Evolutionary conservation across 176 grass and related monocot species (phyloP).

Genomic region (Eremochloa ophiuroides): DNA sequence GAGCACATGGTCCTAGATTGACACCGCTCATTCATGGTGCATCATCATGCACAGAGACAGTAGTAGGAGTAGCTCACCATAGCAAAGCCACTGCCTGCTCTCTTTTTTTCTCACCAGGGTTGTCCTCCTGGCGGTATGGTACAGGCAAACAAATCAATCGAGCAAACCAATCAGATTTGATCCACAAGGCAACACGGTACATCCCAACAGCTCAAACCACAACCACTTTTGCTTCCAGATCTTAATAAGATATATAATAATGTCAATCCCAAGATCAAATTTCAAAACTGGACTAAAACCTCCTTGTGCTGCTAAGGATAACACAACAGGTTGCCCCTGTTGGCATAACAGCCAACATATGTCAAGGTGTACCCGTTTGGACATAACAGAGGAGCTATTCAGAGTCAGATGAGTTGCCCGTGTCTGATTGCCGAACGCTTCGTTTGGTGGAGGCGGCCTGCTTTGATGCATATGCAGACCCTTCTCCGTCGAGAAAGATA

Average conservation of each 20-base stretch:
- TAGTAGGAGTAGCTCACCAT: background rate
- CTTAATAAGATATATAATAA: background rate
- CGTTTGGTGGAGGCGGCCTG: slow-evolving; percentile 26
- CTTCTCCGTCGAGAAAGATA: slow-evolving; percentile 78
- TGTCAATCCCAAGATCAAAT: slow-evolving; percentile 5
- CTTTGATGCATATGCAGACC: slow-evolving; percentile 39
- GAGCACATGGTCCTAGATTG: slow-evolving; percentile 24
- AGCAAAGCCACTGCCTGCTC: background rate
- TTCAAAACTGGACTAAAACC: slow-evolving; percentile 5
- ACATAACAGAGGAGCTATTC: slow-evolving; percentile 40
- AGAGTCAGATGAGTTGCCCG: slow-evolving; percentile 68
- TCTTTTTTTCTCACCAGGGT: background rate
- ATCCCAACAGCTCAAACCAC: background rate
- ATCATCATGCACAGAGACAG: background rate
- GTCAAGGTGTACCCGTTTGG: background rate
- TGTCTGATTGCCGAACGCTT: slow-evolving; percentile 65
- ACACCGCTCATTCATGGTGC: slow-evolving; percentile 8
- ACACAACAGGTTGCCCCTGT: background rate
- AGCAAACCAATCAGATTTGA: background rate
- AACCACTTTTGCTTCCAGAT: background rate
- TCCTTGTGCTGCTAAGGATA: slow-evolving; percentile 2
- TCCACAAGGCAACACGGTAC: background rate
- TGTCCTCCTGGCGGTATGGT: background rate
- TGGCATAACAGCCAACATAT: background rate
- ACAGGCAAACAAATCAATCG: background rate